Evolutionary conservation across 176 grass and related monocot genomes (phyloP).

Genomic region (Metroxylon sagu): DNA sequence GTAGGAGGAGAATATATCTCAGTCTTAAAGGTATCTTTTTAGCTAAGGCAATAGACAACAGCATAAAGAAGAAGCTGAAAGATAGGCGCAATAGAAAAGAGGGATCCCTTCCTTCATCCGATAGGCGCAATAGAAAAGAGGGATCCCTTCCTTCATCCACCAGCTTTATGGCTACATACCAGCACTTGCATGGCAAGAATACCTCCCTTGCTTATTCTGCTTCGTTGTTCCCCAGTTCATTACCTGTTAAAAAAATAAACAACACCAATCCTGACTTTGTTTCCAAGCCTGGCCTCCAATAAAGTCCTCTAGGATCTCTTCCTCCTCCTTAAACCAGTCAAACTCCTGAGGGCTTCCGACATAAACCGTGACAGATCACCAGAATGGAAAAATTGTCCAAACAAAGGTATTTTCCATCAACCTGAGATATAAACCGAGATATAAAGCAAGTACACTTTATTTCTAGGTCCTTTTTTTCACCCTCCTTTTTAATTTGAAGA

Average conservation of each 20-base stretch:
- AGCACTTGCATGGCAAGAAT: slow-evolving; percentile 46
- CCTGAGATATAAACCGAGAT: neutral
- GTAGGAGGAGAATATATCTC: too few relatives aligned
- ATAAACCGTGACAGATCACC: neutral
- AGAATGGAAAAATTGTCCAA: slow-evolving; percentile 12
- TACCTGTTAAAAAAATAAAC: slow-evolving; percentile 12
- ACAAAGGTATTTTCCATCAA: slow-evolving; percentile 13
- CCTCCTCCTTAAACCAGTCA: neutral
- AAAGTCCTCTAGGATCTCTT: neutral
- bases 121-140: slow-evolving; percentile 18
- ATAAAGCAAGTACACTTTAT: neutral
- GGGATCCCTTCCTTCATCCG: slow-evolving; percentile 43
- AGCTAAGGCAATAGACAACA: slow-evolving; percentile 20
- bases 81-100: slow-evolving; percentile 18
- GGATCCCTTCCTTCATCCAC: slow-evolving; percentile 40
- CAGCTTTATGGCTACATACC: slow-evolving; percentile 14
- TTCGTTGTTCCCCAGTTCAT: slow-evolving; percentile 14
- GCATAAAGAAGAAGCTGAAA: slow-evolving; percentile 14
- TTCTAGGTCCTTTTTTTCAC: neutral
- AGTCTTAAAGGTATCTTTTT: neutral
- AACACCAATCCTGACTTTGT: slow-evolving; percentile 9
- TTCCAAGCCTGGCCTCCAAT: slow-evolving; percentile 24
- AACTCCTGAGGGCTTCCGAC: neutral
- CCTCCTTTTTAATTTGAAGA: too few relatives aligned
- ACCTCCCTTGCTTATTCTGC: slow-evolving; percentile 32